These are phyloP conservation scores for Penicillium decumbens DNA, from an alignment of 2,329 filamentous ascomycete species.

Conservation along the genomic window DNA sequence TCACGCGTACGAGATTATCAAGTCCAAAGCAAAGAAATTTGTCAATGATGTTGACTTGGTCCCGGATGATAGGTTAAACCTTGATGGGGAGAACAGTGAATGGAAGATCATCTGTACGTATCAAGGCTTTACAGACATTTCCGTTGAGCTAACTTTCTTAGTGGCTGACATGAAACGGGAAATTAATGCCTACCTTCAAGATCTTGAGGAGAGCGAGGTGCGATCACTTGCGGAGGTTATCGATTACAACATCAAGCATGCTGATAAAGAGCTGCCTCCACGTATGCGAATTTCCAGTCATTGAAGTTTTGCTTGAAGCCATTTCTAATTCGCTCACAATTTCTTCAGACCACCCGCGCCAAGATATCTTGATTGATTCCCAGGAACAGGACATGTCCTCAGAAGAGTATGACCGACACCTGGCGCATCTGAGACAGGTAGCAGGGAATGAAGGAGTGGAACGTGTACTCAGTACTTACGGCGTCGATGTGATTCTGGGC, in stretches of 20 bases:
- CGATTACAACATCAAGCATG: constrained; percentile 12
- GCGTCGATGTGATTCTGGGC: constrained; percentile 11
- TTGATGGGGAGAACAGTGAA: constrained; percentile 6
- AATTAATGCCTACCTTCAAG: constrained; percentile 9
- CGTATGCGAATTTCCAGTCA: constrained; percentile 1
- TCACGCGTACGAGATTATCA: constrained; percentile 8
- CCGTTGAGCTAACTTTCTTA: neutral
- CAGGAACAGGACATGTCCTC: constrained; percentile 3
- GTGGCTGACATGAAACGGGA: constrained; percentile 8
- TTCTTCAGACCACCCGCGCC: constrained; percentile 8
- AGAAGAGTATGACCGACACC: constrained; percentile 7
- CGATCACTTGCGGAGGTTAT: constrained; percentile 10
- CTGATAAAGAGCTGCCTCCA: constrained; percentile 9
- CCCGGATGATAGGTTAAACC: constrained; percentile 1
- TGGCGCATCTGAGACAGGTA: constrained; percentile 8
- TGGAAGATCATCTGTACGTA: constrained; percentile 8
- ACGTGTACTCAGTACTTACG: constrained; percentile 1
- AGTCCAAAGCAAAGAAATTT: constrained; percentile 4
- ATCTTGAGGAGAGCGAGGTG: constrained; percentile 9
- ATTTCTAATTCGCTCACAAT: neutral
- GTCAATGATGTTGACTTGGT: constrained; percentile 9
- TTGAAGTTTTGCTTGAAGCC: neutral
- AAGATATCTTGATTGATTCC: constrained; percentile 4
- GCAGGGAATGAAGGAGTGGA: constrained; percentile 8
- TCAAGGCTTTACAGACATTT: neutral